phyloP scores from a whole-genome alignment of 768 basidiomycete species.

The Hypholoma sublateritium region DNA sequence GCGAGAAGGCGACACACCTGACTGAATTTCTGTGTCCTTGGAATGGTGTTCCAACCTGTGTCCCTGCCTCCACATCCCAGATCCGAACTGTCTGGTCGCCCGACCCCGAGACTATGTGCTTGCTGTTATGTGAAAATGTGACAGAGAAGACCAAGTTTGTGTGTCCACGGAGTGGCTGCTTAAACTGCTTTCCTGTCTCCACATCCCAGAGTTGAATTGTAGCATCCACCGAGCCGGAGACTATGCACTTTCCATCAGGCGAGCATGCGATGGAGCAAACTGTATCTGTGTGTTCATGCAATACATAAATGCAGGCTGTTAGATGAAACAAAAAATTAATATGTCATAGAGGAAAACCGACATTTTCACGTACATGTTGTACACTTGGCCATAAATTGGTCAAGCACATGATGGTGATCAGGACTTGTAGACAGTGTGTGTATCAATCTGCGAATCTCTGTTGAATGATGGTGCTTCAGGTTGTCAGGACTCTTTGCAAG shows the following conservation, averaged over 20 bases:
- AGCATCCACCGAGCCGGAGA: constrained; percentile 1
- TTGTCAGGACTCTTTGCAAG: too few relatives aligned
- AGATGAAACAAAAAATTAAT: too few relatives aligned
- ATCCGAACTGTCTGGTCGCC: constrained; percentile 3
- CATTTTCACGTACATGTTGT: background rate
- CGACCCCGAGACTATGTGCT: constrained; percentile 3
- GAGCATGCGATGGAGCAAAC: constrained; percentile 10
- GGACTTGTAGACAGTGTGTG: too few relatives aligned
- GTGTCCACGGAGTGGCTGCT: constrained; percentile 7
- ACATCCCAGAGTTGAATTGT: constrained; percentile 13
- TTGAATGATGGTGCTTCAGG: too few relatives aligned
- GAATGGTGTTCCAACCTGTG: background rate
- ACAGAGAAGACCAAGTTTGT: constrained; percentile 1
- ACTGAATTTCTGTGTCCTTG: background rate
- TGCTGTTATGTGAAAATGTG: constrained; percentile 6
- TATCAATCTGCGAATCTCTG: too few relatives aligned
- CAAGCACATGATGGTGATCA: too few relatives aligned
- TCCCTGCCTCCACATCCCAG: constrained; percentile 6
- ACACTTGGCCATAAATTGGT: too few relatives aligned
- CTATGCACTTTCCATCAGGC: constrained; percentile 1
- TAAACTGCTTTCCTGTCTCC: constrained; percentile 3
- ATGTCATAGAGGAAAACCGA: too few relatives aligned
- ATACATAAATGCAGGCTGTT: background rate
- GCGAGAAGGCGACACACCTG: constrained; percentile 3
- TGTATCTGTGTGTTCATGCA: background rate